Evolutionary conservation across 2,329 filamentous ascomycete genomes (phyloP), one percentile per base, ranked within the genome.

Genomic region (Exophiala aquamarina): DNA sequence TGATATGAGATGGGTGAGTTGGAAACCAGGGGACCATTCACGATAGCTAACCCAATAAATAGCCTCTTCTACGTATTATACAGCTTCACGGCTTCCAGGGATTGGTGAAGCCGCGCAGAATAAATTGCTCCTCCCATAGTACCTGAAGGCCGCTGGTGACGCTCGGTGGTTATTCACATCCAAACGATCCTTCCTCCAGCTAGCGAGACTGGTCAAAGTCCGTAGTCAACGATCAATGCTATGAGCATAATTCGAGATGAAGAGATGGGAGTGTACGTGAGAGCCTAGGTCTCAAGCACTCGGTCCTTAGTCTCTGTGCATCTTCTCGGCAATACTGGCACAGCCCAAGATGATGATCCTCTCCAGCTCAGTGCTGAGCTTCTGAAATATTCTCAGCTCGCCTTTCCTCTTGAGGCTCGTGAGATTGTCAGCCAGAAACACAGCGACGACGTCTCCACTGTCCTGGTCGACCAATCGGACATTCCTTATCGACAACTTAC

Each of bases 61-160:
- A 53, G 50, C 50, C 50, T 20, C 29, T 47, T 8, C 46, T 53
- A 11, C 50, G 50, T 19, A 35, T 49, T 14, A 46, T 53, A 17
- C 45, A 49, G 19, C 41, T 53, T 18, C 50, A 49, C 37, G 50
- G 50, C n/a, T 53, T 53, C 41, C 50, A 53, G 36, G 50, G 42
- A 10, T 32, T 42, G 6, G 46, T 53, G 17, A 53, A 44, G 23
- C 50, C 50, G 31, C 46, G 42, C 9, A 53, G 44, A 20, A 39
- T 53, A n/a, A 41, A 44, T 14, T 53, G 50, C 29, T 31, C 34
- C 13, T 53, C 46, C 38, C 39, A 33, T 14, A 5, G 11, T 26
- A 26, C 6, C 11, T 26, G 11, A 26, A 26, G n/a, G n/a, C 39
- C 19, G 21, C 17, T 33, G 26, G 14, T n/a, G 18, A 13, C n/a